These are phyloP conservation scores for Nigrospora sphaerica DNA, from an alignment of 2,329 filamentous ascomycete genomes.

Conservation along the genomic window DNA sequence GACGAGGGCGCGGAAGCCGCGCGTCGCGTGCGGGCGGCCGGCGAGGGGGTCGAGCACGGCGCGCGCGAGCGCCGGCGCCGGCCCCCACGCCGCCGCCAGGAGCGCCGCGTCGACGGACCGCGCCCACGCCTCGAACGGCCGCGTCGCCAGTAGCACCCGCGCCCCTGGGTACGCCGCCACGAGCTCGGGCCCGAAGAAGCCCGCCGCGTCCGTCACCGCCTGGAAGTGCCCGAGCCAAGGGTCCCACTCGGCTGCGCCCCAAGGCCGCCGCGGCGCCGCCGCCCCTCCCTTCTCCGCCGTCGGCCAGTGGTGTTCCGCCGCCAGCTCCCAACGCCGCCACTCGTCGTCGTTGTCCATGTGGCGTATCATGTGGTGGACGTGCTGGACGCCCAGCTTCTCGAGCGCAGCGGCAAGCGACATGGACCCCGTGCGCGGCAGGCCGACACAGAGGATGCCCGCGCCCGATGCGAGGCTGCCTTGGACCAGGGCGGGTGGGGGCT, in stretches of 20 bases:
- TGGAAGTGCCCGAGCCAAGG: slow-evolving; percentile 1
- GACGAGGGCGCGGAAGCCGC: neutral
- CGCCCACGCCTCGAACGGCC: slow-evolving; percentile 18
- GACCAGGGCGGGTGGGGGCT: neutral
- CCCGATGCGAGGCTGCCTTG: slow-evolving; percentile 1
- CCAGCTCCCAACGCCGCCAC: neutral
- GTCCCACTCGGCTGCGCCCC: neutral
- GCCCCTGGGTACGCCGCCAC: slow-evolving; percentile 32
- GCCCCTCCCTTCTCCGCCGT: neutral
- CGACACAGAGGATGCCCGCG: slow-evolving; percentile 14
- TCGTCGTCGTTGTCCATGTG: neutral
- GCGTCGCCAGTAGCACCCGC: slow-evolving; percentile 27
- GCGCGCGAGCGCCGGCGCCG: neutral
- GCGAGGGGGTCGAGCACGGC: neutral
- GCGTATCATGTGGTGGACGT: slow-evolving; percentile 12
- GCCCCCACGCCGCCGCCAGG: neutral
- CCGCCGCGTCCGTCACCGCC: slow-evolving; percentile 29
- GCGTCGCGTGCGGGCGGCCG: neutral
- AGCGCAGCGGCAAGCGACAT: slow-evolving; percentile 18
- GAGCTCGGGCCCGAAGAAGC: slow-evolving; percentile 26
- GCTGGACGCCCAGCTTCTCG: slow-evolving; percentile 15
- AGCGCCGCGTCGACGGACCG: slow-evolving; percentile 4
- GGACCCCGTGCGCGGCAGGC: slow-evolving; percentile 17
- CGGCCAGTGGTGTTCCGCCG: neutral
- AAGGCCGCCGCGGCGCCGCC: neutral